Base-by-base conservation (phyloP, 106 monocot species). In the Acanthochlamys bracteata region DNA sequence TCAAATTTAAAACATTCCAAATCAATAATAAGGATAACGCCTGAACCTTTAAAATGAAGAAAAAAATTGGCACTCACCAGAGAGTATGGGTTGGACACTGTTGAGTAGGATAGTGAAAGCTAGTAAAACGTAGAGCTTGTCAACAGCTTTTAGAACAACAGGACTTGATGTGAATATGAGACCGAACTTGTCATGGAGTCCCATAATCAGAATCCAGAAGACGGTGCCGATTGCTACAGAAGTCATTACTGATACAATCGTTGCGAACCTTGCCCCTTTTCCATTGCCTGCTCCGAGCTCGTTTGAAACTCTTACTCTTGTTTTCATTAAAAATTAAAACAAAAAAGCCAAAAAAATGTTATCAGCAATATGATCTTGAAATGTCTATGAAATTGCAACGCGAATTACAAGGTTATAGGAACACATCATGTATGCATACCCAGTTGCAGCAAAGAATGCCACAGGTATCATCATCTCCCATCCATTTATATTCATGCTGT, bases 391-490 rank as follows among this genome's bases (percentile, higher is more conserved):
- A n/a, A n/a, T n/a, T n/a, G n/a, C n/a, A n/a, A n/a, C n/a, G n/a
- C n/a, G n/a, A n/a, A n/a, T n/a, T n/a, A n/a, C n/a, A n/a, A n/a
- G n/a, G n/a, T n/a, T n/a, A n/a, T n/a, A n/a, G n/a, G n/a, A n/a
- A n/a, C n/a, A n/a, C n/a, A n/a, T n/a, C n/a, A n/a, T n/a, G n/a
- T n/a, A n/a, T n/a, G n/a, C 74, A 54, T 77, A 93, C 92, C 92
- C 88, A 0, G 84, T 82, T 25, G 82, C 92, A 55, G 88, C 84
- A 42, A 92, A 92, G 74, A 92, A 92, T 12, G 79, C 87, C 7
- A 92, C 21, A 53, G 92, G 92, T 65, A 92, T 92, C 92, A 92
- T 92, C 84, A 87, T 21, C 74, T 92, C 82, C 92, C 81, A 88
- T 52, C 79, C 87, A 63, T 92, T 92, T 54, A 92, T 92, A 26